Percentiles rank a stretch among this genome's conserved stretches.
Conservation (phyloP, 352 stramenopile species). For the Phytophthora sansomeana region DNA sequence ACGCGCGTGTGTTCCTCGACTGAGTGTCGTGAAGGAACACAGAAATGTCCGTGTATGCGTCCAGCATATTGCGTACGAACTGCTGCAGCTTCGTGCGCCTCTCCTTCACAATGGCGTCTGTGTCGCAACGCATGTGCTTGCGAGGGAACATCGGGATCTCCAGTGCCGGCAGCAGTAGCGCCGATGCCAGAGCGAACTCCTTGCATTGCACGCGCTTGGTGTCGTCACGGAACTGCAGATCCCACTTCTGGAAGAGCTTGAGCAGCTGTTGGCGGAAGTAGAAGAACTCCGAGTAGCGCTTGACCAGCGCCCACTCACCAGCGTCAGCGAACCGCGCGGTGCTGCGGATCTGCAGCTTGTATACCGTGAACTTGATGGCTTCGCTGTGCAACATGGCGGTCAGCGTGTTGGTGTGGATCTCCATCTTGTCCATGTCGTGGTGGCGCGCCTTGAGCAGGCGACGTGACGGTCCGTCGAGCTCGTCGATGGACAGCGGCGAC, state of each 20-base stretch:
- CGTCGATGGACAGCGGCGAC: conserved; percentile 27
- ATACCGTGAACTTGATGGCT: conserved; percentile 65
- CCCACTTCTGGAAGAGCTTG: conserved; percentile 56
- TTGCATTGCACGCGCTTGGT: conserved; percentile 41
- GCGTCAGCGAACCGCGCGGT: conserved; percentile 32
- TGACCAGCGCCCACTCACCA: conserved; percentile 59
- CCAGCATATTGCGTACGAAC: conserved; percentile 63
- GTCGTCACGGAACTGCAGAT: conserved; percentile 38
- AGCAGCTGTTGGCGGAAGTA: conserved; percentile 57
- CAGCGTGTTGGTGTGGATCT: conserved; percentile 55
- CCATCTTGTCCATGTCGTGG: conserved; percentile 59
- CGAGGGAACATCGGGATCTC: conserved; percentile 58
- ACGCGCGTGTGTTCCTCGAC: conserved; percentile 24
- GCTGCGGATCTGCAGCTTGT: conserved; percentile 68
- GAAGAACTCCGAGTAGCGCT: conserved; percentile 78
- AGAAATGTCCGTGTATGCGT: conserved; percentile 68
- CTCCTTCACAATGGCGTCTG: conserved; percentile 58
- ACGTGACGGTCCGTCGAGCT: conserved; percentile 42
- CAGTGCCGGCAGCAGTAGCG: conserved; percentile 50
- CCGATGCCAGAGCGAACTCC: conserved; percentile 54
- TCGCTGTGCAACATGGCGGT: conserved; percentile 48
- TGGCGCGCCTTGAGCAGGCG: conserved; percentile 55
- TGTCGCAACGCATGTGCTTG: conserved; percentile 71
- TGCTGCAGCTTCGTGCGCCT: conserved; percentile 54
- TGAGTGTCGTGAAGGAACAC: conserved; percentile 54